Base-by-base conservation (phyloP, 768 basidiomycete species). In the Serendipita sp. region DNA sequence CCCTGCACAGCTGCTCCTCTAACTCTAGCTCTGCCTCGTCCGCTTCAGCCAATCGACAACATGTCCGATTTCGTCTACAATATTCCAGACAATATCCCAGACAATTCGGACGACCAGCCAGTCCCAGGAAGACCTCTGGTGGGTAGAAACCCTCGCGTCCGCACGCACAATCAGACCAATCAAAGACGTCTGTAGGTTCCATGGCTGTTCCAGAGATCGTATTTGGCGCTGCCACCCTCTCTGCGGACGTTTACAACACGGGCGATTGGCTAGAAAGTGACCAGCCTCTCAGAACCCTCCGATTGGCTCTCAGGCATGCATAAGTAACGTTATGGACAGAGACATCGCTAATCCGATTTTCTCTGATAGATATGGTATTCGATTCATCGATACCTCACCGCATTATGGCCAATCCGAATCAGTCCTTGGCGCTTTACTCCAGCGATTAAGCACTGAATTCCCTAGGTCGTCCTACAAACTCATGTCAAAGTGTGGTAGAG, bases 401-500 rank as follows among this genome's bases (percentile, higher is more conserved):
- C 89, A 83, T 71, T 93, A 93, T 70, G 88, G 86, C 10, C 80
- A 82, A 3, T 90, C 90, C 0, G 91, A 93, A 74, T 79, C 84
- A 67, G 77, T 92, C 0, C 75, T 91, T 48, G 88, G 92, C 44
- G 81, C 80, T 63, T 81, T 82, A 16, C 75, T 90, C 38, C 58
- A 67, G 38, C 75, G 80, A 0, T 74, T 94, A 30, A 75, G 77
- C 62, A 72, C 73, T 54, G 86, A 89, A 69, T 92, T 88, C 70
- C 89, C 90, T 28, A 84, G 92, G 3, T 78, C 80, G 1, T 84
- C 87, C 3, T 92, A 92, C 72, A 80, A 84, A 67, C 73, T 93
- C 72, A 85, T 91, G 76, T 90, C 89, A 8, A 94, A 94, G 72
- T 88, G 87, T 66, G 92, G 92, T 28, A 81, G 91, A 41, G 89